These are phyloP conservation scores for Paraphaeosphaeria sporulosa DNA, from an alignment of 2,329 filamentous ascomycete genomes.

Conservation along the genomic window DNA sequence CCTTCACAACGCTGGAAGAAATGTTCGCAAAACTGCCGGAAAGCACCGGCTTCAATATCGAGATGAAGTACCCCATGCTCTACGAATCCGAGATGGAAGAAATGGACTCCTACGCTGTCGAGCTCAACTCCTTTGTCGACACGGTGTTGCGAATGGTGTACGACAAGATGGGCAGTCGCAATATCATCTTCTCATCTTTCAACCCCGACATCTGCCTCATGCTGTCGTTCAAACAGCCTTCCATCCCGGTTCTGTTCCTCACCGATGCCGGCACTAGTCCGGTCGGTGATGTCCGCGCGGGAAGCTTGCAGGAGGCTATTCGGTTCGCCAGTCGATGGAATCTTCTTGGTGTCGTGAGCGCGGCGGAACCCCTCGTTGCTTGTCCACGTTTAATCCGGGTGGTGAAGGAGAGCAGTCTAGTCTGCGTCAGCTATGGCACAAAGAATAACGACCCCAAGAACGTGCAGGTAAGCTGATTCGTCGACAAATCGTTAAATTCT, in stretches of 20 bases:
- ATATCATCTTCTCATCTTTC: slow-evolving; percentile 97
- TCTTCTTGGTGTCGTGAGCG: slow-evolving; percentile 85
- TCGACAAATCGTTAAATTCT: neutral
- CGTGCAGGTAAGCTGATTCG: slow-evolving; percentile 72
- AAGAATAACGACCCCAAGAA: slow-evolving; percentile 87
- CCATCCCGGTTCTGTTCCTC: slow-evolving; percentile 93
- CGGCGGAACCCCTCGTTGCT: slow-evolving; percentile 87
- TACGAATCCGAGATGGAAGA: slow-evolving; percentile 94
- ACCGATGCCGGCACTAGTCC: slow-evolving; percentile 83
- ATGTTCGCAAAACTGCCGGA: slow-evolving; percentile 86
- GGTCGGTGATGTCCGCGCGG: slow-evolving; percentile 89
- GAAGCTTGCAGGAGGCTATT: slow-evolving; percentile 92
- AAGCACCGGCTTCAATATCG: slow-evolving; percentile 93
- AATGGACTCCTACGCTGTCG: slow-evolving; percentile 95
- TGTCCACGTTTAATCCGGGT: slow-evolving; percentile 89
- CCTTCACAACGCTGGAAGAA: slow-evolving; percentile 93
- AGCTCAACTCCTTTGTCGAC: slow-evolving; percentile 96
- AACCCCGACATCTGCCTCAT: slow-evolving; percentile 96
- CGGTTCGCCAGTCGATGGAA: slow-evolving; percentile 96
- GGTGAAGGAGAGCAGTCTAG: slow-evolving; percentile 91
- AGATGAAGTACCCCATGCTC: slow-evolving; percentile 99
- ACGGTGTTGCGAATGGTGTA: slow-evolving; percentile 91
- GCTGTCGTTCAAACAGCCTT: slow-evolving; percentile 95
- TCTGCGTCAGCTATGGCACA: slow-evolving; percentile 93
- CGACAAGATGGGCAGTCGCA: slow-evolving; percentile 79